Conservation (phyloP, 768 basidiomycete genomes). For the Collybia sordida region DNA sequence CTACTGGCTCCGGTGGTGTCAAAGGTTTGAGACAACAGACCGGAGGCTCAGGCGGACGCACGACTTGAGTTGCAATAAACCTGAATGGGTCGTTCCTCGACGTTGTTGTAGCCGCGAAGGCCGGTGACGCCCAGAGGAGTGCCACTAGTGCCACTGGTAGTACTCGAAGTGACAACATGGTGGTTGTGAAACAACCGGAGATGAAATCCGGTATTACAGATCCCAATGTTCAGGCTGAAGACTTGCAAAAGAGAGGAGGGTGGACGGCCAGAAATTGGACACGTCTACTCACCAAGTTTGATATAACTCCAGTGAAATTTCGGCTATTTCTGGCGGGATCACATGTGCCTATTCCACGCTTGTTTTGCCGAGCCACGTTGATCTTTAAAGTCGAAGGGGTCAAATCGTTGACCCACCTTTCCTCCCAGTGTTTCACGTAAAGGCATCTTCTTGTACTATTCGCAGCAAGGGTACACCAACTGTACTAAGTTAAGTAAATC, state of each 20-base stretch:
- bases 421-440: too few species aligned
- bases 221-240: not conserved
- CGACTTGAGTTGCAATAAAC: conserved; percentile 47
- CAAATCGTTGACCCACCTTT: too few species aligned
- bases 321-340: not conserved
- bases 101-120: conserved; percentile 16
- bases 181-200: not conserved
- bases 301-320: not conserved
- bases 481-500: too few species aligned
- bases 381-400: too few species aligned
- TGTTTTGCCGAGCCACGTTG: too few species aligned
- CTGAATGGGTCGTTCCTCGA: conserved; percentile 62
- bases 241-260: not conserved
- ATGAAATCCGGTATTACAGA: not conserved
- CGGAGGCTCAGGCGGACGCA: conserved; percentile 53
- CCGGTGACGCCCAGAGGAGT: conserved; percentile 7
- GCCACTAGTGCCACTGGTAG: conserved; percentile 10
- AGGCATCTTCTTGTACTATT: not conserved
- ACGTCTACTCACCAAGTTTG: not conserved
- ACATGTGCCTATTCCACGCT: not conserved
- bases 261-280: not conserved
- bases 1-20: conserved; percentile 44
- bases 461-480: not conserved
- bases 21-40: conserved; percentile 69
- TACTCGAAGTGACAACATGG: conserved; percentile 13